Evolutionary conservation across 2,329 filamentous ascomycete genomes (phyloP), one percentile per base, ranked within the genome.

Genomic region (Penicillium freii): DNA sequence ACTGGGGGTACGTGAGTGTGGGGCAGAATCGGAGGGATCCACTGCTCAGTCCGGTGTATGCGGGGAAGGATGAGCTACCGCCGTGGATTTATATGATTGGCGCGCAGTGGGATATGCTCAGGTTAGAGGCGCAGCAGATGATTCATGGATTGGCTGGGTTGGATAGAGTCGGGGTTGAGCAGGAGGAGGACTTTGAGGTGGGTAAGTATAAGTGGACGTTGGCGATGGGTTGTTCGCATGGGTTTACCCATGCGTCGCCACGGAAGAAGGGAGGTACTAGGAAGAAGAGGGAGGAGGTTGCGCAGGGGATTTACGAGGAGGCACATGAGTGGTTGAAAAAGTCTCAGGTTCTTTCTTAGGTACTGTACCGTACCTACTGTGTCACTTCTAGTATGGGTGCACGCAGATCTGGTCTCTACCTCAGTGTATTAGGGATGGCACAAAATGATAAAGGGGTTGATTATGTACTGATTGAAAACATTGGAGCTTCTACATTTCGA

Each of bases 241-340:
- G 54, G 4, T 64, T 62, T 44, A 64, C 62, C 17, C 53, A 61
- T 42, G 10, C n/a, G 4, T 4, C 4, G 2, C 48, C 48, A 6
- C n/a, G 48, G n/a, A 40, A 23, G 36, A 50, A 50, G 36, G 15
- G 34, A 4, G 36, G 48, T 7, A 10, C 2, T n/a, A 29, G 25
- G 11, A 39, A 17, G 49, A 44, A 49, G 25, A 39, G 44, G 36
- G 46, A 50, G 38, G 34, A 44, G 21, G 19, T 45, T 43, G 34
- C 40, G 31, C 38, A 38, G 36, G 38, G 31, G 21, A 56, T 62
- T 11, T 61, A 56, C 49, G 39, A 21, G 10, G 54, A 56, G 44
- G 51, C 80, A 79, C 57, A 68, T 71, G 54, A 66, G 72, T 27
- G 78, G 80, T 57, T 87, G 84, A 83, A 74, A 76, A 48, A 71